Base-by-base conservation (phyloP, 768 basidiomycete species). In the Amanita molliuscula region DNA sequence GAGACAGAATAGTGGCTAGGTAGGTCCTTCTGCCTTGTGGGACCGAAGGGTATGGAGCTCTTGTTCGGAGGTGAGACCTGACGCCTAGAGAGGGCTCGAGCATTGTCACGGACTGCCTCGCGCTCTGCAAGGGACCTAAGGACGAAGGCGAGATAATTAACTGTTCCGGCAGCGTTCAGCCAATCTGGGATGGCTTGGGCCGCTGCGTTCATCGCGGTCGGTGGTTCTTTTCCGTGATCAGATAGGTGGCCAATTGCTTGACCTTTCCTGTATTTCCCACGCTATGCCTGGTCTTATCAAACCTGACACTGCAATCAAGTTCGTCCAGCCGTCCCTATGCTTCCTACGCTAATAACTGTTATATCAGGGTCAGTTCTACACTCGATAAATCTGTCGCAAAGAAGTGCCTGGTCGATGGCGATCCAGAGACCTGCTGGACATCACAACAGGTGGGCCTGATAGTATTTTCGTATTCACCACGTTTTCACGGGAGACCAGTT, bases 361-460 rank as follows among this genome's bases (percentile, higher is more conserved):
- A 21, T 20, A 26, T 25, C 54, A 89, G 87, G 71, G 88, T 89
- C 58, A 88, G 84, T 64, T 88, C 88, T 29, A 81, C 81, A 4
- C 67, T 88, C 11, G 83, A 88, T 61, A 88, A 84, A 62, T 75
- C 80, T 3, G 78, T 74, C 11, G 78, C 78, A 16, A 89, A 85
- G 67, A 84, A 81, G 60, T 63, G 78, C 60, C 72, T 90, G 18
- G 73, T 79, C 25, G 88, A 90, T 58, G 69, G 73, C 21, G 84
- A 69, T 55, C 77, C 80, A 48, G 88, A 87, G 61, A 90, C 87
- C 6, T 90, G 88, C 62, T 90, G 88, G 87, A 82, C 85, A 20
- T 88, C 87, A 13, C 81, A 82, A 63, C 83, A 85, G 74, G 87
- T 84, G 52, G 26, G 28, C 26, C 2, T 6, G 42, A 42, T 26